Conservation (phyloP, 352 stramenopile genomes). For the Pythium monospermum region DNA sequence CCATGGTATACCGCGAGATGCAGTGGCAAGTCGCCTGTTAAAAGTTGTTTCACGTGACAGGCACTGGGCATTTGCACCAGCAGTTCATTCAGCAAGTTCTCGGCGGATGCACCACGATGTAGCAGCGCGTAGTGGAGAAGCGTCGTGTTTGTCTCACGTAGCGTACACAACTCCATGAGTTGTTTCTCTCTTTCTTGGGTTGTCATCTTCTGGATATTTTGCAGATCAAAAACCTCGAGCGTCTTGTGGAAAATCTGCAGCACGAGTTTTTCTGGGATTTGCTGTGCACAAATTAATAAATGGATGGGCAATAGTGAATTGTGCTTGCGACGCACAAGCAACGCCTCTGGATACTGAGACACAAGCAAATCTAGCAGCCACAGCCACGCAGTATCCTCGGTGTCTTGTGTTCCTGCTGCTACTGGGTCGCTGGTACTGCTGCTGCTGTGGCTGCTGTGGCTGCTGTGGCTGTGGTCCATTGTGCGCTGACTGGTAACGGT, state of each 20-base stretch:
- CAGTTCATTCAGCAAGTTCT: conserved; percentile 27
- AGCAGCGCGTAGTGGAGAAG: conserved; percentile 58
- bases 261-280: conserved; percentile 9
- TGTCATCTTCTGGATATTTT: conserved; percentile 14
- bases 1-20: conserved; percentile 34
- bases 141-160: conserved; percentile 34
- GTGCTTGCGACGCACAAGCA: conserved; percentile 9
- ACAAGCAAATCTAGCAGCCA: conserved; percentile 16
- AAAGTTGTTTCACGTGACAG: conserved; percentile 18
- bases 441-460: neutral
- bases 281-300: conserved; percentile 1
- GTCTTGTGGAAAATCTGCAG: conserved; percentile 3
- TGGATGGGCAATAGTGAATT: conserved; percentile 14
- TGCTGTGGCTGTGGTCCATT: neutral
- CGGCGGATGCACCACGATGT: conserved; percentile 25
- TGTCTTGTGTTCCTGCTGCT: too few relatives aligned
- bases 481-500: conserved; percentile 1
- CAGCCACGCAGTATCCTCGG: conserved; percentile 1
- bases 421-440: too few relatives aligned
- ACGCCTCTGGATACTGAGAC: neutral
- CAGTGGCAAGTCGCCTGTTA: conserved; percentile 38
- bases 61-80: conserved; percentile 26
- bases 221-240: neutral
- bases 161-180: neutral
- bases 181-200: neutral